Base-by-base conservation (phyloP, 495 filamentous ascomycete species). In the Xylaria grammica region DNA sequence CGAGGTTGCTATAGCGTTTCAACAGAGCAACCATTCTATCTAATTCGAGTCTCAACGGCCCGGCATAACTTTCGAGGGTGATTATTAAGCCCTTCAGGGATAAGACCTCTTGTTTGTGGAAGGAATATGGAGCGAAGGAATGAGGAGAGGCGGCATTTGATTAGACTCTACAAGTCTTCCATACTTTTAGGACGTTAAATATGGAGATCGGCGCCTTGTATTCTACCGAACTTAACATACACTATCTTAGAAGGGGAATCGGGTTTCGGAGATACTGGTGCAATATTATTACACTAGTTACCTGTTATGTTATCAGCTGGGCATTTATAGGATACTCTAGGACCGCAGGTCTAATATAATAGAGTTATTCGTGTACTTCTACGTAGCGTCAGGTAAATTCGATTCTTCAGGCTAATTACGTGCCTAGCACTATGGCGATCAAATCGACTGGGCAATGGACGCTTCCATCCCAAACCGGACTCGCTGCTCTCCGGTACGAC, bases 391-490 rank as follows among this genome's bases (percentile, higher is more conserved):
- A n/a, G n/a, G n/a, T n/a, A n/a, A n/a, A n/a, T n/a, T n/a, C n/a
- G n/a, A n/a, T n/a, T 30, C 19, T 0, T 9, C 8, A n/a, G 13
- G 9, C 2, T 51, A 10, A 30, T 3, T n/a, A 30, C 3, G 46
- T 27, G 3, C 13, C n/a, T 29, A n/a, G 24, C 49, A 30, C 27
- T 3, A 51, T 51, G 49, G 1, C 26, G 6, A 51, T n/a, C 13
- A 11, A 50, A 50, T 50, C 24, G 4, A 50, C 46, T 6, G 49
- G 49, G 49, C 27, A 51, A 6, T 56, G 53, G 53, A 42, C 36
- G 10, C 30, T 55, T 3, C n/a, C 30, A 1, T 34, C 19, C 7
- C 52, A 55, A 29, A 13, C 32, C 19, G 52, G 52, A 15, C 19
- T 24, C 52, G 32, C 19, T 19, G 30, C 53, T 24, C 53, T 56